Conservation (phyloP, 768 basidiomycete species). For the Polyporus arcularius region DNA sequence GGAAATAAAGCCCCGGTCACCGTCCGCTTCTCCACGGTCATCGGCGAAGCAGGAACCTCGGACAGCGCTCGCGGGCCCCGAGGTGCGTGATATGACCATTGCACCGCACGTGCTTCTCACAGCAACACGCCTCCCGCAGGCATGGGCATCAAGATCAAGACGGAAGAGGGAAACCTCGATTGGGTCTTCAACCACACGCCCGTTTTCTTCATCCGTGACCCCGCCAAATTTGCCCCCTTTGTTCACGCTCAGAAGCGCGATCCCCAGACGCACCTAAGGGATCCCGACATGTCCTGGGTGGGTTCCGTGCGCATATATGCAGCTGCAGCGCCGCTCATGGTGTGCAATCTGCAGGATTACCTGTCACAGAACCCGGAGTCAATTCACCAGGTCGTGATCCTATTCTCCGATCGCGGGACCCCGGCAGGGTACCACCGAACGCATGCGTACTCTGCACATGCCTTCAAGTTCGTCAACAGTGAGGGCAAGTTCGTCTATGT, state of each 20-base stretch:
- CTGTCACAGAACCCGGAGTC: conserved; percentile 87
- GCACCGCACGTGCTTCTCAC: background rate
- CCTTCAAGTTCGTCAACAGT: conserved; percentile 84
- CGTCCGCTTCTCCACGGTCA: conserved; percentile 91
- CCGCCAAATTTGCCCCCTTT: conserved; percentile 90
- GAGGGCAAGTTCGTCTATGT: conserved; percentile 85
- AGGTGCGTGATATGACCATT: no score
- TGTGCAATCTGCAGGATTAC: conserved; percentile 65
- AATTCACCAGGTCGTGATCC: conserved; percentile 85
- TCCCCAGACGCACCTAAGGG: conserved; percentile 90
- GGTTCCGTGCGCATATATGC: conserved; percentile 13
- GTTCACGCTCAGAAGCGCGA: conserved; percentile 93
- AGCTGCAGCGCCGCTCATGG: conserved; percentile 27
- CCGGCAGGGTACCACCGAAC: conserved; percentile 84
- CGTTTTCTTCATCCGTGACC: conserved; percentile 87
- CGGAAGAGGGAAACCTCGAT: conserved; percentile 92
- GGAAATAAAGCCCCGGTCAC: conserved; percentile 74
- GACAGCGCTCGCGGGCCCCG: conserved; percentile 93
- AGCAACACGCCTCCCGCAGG: conserved; percentile 42
- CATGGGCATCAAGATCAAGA: conserved; percentile 87
- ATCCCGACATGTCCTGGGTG: conserved; percentile 85
- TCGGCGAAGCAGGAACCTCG: conserved; percentile 84
- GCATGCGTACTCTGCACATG: conserved; percentile 95
- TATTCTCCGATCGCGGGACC: conserved; percentile 94
- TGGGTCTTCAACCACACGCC: conserved; percentile 94